Evolutionary conservation across 352 stramenopile genomes (phyloP), one percentile per base, ranked within the genome.

Genomic region (Pythium dissimile): DNA sequence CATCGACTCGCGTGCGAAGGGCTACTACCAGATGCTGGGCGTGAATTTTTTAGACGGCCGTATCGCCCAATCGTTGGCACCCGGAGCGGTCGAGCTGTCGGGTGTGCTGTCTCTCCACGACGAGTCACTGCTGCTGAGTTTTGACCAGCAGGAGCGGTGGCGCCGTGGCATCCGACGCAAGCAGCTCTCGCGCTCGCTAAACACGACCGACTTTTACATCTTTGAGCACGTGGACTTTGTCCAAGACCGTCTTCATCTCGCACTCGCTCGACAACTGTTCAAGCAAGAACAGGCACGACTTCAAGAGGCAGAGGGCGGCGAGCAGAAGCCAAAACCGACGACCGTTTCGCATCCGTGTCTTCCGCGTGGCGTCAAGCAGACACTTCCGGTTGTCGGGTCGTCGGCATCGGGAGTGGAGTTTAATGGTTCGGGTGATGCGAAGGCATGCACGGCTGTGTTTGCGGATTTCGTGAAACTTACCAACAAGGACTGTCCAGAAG

Each of bases 71-170:
- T 71, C 73, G 26, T 67, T 92, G 26, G 75, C 59, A 49, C 82
- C 82, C 2, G 79, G 77, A 37, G 64, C 71, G 34, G 58, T 75
- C 6, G 75, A 88, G 71, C 66, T 89, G 12, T 76, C 71, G 23
- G 82, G 79, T 2, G 23, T 88, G 28, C 46, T 92, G 4, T 65
- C 74, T n/a, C 67, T 86, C 39, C 64, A 86, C 23, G 66, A 66
- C 18, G 60, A 81, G 35, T 53, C 64, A 11, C 59, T 63, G 34
- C 54, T 72, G 37, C 71, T 92, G 44, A 62, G 68, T n/a, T 89
- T 92, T 38, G 82, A 92, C 49, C 64, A 74, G 9, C 59, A 75
- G 7, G 79, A 89, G 42, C 79, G 82, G 26, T 92, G 82, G 82
- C 73, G 75, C 48, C 79, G 72, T 39, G 76, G 60, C 21, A 85